phyloP scores from a whole-genome alignment of 1,139 yeast genomes.

The Diutina mesorugosa region DNA sequence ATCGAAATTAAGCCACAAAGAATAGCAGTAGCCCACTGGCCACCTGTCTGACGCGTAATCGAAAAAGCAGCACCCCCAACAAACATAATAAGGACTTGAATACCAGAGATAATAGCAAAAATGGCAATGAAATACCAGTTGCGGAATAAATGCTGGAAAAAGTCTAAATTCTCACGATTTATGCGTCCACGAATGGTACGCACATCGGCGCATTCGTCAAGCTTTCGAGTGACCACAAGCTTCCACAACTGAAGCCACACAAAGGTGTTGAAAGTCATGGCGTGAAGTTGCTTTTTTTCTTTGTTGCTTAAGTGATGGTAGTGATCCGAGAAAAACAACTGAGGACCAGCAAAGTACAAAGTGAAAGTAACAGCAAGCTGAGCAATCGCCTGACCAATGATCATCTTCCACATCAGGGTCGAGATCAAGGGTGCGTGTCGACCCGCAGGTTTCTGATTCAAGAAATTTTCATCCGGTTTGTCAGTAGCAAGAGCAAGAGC shows the following conservation, averaged over 20 bases:
- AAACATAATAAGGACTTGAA: constrained; percentile 84
- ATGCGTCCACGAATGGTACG: constrained; percentile 44
- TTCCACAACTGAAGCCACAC: constrained; percentile 98
- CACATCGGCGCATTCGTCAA: constrained; percentile 78
- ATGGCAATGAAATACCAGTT: constrained; percentile 74
- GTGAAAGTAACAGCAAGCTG: constrained; percentile 73
- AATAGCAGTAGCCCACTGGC: constrained; percentile 85
- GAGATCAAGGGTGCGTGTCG: constrained; percentile 71
- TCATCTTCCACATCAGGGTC: constrained; percentile 97
- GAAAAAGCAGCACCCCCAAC: constrained; percentile 96
- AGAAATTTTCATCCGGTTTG: constrained; percentile 74
- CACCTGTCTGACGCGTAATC: constrained; percentile 63
- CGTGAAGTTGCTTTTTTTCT: constrained; percentile 49
- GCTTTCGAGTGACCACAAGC: constrained; percentile 77
- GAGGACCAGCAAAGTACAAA: constrained; percentile 65
- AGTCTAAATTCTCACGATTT: constrained; percentile 48
- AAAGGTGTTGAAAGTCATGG: constrained; percentile 88
- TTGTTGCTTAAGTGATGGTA: constrained; percentile 19
- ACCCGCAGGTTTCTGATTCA: constrained; percentile 78
- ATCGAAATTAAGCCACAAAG: constrained; percentile 72
- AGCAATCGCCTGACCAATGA: constrained; percentile 68
- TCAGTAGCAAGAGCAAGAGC: constrained; percentile 97
- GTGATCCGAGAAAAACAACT: constrained; percentile 37
- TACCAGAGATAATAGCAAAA: constrained; percentile 61
- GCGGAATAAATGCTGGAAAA: constrained; percentile 68